Base-by-base conservation (phyloP, 148 eudicot genomes). In the Rhododendron griersonianum region DNA sequence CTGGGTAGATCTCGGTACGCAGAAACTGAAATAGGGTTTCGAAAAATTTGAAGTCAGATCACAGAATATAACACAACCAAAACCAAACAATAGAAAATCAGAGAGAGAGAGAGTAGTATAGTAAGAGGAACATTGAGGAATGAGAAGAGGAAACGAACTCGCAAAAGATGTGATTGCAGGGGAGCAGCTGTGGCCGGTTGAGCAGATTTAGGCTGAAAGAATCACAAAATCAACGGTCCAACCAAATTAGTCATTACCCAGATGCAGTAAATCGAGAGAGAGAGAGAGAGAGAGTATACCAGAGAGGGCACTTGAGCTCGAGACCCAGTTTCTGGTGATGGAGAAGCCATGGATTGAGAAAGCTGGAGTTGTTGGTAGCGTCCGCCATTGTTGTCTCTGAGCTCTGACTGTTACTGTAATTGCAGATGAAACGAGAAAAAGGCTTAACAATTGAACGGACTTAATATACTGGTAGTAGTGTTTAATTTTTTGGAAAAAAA, bases 81-180 rank as follows among this genome's bases (percentile, higher is more conserved):
- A 11, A 50, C 39, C 2, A 5, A 59, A 50, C 71, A 16, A 47
- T 0, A 28, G 61, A 74, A 30, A 80, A 51, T 1, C 1, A 19
- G 2, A 53, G 7, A 37, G 63, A 53, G 9, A 11, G 44, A 69
- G 19, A 57, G 57, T 33, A 44, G 16, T n/a, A 15, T 28, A 33
- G 37, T 2, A 83, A n/a, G 45, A 75, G 53, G 78, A n/a, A 69
- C 8, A 45, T 1, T 39, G 37, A 84, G 21, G 2, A n/a, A 23
- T 5, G 61, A 21, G 57, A 65, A 74, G 30, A 87, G 47, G n/a
- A 10, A 37, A 92, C 93, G 55, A 69, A 96, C 99, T 91, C 86
- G 97, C 98, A 95, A 77, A 96, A 91, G 37, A 96, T 91, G 86
- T 94, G 99, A 87, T 94, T 74, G 85, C 99, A 96, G 7, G 99